Evolutionary conservation across 2,329 filamentous ascomycete species (phyloP).

Genomic region (Xylariaceae sp.): DNA sequence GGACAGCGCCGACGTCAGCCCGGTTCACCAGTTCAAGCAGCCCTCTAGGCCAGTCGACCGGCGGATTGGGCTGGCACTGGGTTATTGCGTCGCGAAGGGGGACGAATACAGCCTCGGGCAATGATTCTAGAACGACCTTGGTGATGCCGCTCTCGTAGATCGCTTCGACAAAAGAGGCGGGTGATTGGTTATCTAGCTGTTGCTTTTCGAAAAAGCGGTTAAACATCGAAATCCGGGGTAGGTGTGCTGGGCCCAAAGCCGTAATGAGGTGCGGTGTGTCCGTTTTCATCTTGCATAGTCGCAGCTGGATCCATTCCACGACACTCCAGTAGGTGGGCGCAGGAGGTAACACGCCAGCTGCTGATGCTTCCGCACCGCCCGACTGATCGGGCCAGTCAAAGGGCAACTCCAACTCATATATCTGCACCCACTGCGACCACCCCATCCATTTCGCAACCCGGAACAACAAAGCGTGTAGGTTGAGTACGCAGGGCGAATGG

Average conservation of each 20-base stretch:
- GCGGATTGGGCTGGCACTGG: conserved; percentile 77
- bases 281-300: conserved; percentile 32
- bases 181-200: conserved; percentile 41
- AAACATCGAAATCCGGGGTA: conserved; percentile 66
- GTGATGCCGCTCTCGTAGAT: conserved; percentile 68
- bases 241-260: conserved; percentile 32
- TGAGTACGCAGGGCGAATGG: conserved; percentile 38
- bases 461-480: conserved; percentile 67
- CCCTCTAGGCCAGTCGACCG: conserved; percentile 65
- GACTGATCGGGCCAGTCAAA: conserved; percentile 33
- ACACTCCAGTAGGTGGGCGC: conserved; percentile 34
- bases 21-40: conserved; percentile 73
- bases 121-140: conserved; percentile 64
- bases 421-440: conserved; percentile 50
- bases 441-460: conserved; percentile 80
- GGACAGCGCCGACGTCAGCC: conserved; percentile 69
- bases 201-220: conserved; percentile 60
- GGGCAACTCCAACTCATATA: conserved; percentile 51
- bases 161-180: conserved; percentile 63
- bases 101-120: conserved; percentile 78
- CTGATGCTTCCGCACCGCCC: conserved; percentile 3
- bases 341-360: conserved; percentile 14
- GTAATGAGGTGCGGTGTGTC: conserved; percentile 19
- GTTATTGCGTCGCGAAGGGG: conserved; percentile 79
- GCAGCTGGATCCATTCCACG: conserved; percentile 49